These are phyloP conservation scores for Poronia punctata DNA, from an alignment of 495 filamentous ascomycete genomes.

Conservation along the genomic window DNA sequence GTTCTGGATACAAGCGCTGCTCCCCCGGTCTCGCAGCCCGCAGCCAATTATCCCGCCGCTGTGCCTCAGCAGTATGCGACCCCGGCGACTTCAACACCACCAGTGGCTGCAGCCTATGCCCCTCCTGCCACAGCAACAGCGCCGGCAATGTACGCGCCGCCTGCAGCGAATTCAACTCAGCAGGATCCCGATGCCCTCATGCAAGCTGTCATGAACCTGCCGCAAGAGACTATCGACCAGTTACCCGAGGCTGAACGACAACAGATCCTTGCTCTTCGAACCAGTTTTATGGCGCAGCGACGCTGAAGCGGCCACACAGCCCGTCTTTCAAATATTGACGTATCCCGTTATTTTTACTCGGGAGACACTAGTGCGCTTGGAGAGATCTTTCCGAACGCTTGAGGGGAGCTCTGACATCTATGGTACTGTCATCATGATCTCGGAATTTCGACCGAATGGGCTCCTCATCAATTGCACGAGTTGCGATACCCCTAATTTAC, in stretches of 20 bases:
- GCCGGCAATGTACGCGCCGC: slow-evolving; percentile 30
- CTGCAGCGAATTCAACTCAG: slow-evolving; percentile 32
- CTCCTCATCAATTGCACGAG: too few species aligned
- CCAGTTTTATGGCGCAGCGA: slow-evolving; percentile 23
- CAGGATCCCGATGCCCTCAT: slow-evolving; percentile 61
- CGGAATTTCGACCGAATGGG: too few species aligned
- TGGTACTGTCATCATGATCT: too few species aligned
- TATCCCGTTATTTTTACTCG: too few species aligned
- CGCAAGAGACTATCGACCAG: slow-evolving; percentile 66
- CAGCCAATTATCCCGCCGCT: slow-evolving; percentile 10
- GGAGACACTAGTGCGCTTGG: too few species aligned
- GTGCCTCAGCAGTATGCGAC: slow-evolving; percentile 8
- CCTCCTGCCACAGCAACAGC: slow-evolving; percentile 9
- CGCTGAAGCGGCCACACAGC: slow-evolving; percentile 10
- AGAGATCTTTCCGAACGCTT: too few species aligned
- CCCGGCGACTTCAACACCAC: slow-evolving; percentile 23
- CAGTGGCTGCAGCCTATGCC: slow-evolving; percentile 15
- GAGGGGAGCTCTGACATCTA: too few species aligned
- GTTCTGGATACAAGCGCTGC: slow-evolving; percentile 35
- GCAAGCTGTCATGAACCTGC: slow-evolving; percentile 66
- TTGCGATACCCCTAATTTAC: too few species aligned
- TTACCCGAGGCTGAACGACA: slow-evolving; percentile 63
- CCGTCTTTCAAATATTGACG: too few species aligned
- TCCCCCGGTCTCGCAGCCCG: slow-evolving; percentile 11
- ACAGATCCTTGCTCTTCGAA: slow-evolving; percentile 64